Evolutionary conservation across 1,284 basidiomycete species (phyloP).

Genomic region (Cryptococcus sp.): DNA sequence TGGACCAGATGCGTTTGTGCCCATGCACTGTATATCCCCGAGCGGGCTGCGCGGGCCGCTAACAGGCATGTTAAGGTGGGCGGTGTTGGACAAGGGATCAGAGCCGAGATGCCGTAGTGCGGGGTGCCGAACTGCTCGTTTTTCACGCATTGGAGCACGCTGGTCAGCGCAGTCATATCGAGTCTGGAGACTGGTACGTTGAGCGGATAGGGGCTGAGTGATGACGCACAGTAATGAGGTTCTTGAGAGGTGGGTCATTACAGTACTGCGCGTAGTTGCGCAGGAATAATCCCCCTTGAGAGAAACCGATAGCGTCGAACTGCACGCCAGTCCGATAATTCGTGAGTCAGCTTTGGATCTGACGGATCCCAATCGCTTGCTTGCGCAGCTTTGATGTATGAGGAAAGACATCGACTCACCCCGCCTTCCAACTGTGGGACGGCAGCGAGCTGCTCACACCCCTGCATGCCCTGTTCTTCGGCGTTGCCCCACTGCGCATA

Average conservation of each 20-base stretch:
- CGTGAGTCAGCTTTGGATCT: not conserved
- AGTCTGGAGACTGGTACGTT: too few species aligned
- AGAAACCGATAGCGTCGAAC: conserved; percentile 90
- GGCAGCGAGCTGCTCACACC: conserved; percentile 62
- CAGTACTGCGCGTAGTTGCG: conserved; percentile 85
- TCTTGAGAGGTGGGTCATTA: conserved; percentile 73
- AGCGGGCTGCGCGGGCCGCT: conserved; percentile 69
- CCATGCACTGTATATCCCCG: conserved; percentile 78
- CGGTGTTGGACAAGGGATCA: conserved; percentile 52
- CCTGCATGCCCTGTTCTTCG: conserved; percentile 34
- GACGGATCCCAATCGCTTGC: too few species aligned
- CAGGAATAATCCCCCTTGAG: conserved; percentile 91
- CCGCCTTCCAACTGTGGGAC: conserved; percentile 72
- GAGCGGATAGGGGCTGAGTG: conserved; percentile 15
- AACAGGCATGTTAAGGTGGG: conserved; percentile 64
- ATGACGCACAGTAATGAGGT: conserved; percentile 73
- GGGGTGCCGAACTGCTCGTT: conserved; percentile 54
- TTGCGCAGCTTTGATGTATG: too few species aligned
- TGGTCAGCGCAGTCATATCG: too few species aligned
- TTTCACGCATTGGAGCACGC: not conserved
- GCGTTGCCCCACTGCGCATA: conserved; percentile 43
- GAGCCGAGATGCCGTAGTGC: conserved; percentile 50
- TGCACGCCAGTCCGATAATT: conserved; percentile 10
- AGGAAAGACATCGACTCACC: conserved; percentile 23
- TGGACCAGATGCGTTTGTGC: conserved; percentile 80